Evolutionary conservation across 2,329 filamentous ascomycete genomes (phyloP), one percentile per base, ranked within the genome.

Genomic region (Arthrobotrys sinensis): DNA sequence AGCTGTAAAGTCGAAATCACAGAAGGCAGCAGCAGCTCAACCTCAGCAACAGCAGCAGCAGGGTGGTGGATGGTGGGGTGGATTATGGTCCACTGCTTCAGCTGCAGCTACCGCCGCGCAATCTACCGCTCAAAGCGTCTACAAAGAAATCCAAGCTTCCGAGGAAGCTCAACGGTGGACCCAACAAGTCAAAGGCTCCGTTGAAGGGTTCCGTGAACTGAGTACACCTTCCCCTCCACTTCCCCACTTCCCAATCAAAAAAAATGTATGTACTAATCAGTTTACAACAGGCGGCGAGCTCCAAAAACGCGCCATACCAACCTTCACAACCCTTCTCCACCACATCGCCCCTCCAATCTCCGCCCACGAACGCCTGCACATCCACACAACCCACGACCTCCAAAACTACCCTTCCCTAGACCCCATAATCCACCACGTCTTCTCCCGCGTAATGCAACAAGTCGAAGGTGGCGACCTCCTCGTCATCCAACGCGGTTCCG

Each of bases 91-190:
- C 48, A 94, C 93, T 0, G 94, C 94, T 40, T 90, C 86, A 67
- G 87, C 88, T 62, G 88, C 88, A 38, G 89, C 86, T 28, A 71
- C 50, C 1, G 73, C 40, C 2, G 73, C 73, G 1, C 73, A 77
- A 53, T 86, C 82, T 80, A 91, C 92, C n/a, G 93, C 96, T 55
- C 94, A 97, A 85, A 93, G 91, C 6, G 92, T 94, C 0, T 94
- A 97, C 80, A 97, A 95, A 84, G 93, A 98, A 84, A 94, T 99
- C 57, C 93, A 97, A 84, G 91, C 96, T 83, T 97, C 97, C 82
- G 94, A 98, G 83, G 96, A 99, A 84, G 96, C 95, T 64, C 94
- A 95, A 86, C 92, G 93, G 84, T 99, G 95, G 94, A 93, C 94
- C 0, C 93, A 97, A 66, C 95, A 98, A 84, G 92, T 98, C 69